These are phyloP conservation scores for Exophiala calicioides DNA, from an alignment of 2,329 filamentous ascomycete species.

Conservation along the genomic window DNA sequence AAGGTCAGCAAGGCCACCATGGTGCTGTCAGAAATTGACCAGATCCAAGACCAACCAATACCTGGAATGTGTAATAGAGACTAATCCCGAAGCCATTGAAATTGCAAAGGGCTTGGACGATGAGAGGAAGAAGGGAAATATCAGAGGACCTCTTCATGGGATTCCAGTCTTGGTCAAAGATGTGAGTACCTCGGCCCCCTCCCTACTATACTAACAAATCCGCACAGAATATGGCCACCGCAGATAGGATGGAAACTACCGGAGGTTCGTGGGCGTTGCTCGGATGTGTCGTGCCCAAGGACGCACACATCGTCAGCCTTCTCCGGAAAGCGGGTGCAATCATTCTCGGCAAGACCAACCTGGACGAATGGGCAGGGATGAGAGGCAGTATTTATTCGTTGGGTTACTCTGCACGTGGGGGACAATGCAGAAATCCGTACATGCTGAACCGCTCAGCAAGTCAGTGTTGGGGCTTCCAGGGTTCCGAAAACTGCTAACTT, in stretches of 20 bases:
- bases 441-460: conserved; percentile 38
- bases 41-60: conserved; percentile 30
- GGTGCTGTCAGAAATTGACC: not conserved
- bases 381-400: conserved; percentile 48
- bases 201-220: not conserved
- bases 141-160: conserved; percentile 36
- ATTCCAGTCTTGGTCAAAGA: conserved; percentile 40
- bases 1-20: conserved; percentile 13
- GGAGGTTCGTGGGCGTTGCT: conserved; percentile 32
- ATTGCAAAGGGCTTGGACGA: conserved; percentile 32
- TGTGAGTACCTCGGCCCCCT: conserved; percentile 18
- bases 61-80: conserved; percentile 34
- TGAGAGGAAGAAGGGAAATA: conserved; percentile 32
- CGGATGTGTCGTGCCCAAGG: conserved; percentile 27
- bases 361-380: conserved; percentile 33
- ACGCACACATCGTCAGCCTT: conserved; percentile 32
- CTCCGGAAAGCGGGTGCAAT: conserved; percentile 36
- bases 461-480: too few relatives aligned
- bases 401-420: conserved; percentile 66
- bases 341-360: conserved; percentile 39
- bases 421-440: conserved; percentile 66
- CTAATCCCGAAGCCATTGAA: conserved; percentile 31
- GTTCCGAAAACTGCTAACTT: conserved; percentile 8
- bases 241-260: conserved; percentile 34
- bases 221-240: conserved; percentile 34